Evolutionary conservation across 2,329 filamentous ascomycete species (phyloP).

Genomic region (Sporothrix globosa): DNA sequence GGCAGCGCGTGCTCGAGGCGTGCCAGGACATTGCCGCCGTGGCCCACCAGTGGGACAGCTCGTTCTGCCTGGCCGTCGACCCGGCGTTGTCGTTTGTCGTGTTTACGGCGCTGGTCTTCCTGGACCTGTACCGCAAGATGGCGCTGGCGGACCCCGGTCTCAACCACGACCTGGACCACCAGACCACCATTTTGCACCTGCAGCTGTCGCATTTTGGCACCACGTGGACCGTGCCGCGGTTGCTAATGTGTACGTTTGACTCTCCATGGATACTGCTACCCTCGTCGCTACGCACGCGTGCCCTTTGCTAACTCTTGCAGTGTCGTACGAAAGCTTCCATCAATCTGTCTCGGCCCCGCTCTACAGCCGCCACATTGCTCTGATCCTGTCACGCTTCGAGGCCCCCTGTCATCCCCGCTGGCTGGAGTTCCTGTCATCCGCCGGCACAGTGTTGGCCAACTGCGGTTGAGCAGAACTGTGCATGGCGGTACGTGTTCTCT

Average conservation of each 20-base stretch:
- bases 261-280: no score
- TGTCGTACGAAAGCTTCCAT: conserved; percentile 16
- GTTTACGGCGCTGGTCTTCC: not conserved
- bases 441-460: not conserved
- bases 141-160: not conserved
- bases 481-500: no score
- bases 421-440: conserved; percentile 16
- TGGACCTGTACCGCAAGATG: not conserved
- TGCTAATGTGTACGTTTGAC: not conserved
- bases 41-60: conserved; percentile 11
- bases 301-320: not conserved
- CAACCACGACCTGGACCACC: not conserved
- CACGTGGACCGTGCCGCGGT: conserved; percentile 1
- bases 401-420: conserved; percentile 5
- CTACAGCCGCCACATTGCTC: not conserved
- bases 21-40: conserved; percentile 12
- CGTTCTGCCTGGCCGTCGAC: conserved; percentile 6
- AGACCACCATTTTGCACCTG: not conserved
- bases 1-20: conserved; percentile 13
- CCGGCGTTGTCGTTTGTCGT: not conserved
- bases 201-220: not conserved
- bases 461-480: no score
- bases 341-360: not conserved
- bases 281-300: no score
- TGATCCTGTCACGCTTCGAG: conserved; percentile 14